Evolutionary conservation across 257 asterid species (phyloP).

Genomic region (Plantago major): DNA sequence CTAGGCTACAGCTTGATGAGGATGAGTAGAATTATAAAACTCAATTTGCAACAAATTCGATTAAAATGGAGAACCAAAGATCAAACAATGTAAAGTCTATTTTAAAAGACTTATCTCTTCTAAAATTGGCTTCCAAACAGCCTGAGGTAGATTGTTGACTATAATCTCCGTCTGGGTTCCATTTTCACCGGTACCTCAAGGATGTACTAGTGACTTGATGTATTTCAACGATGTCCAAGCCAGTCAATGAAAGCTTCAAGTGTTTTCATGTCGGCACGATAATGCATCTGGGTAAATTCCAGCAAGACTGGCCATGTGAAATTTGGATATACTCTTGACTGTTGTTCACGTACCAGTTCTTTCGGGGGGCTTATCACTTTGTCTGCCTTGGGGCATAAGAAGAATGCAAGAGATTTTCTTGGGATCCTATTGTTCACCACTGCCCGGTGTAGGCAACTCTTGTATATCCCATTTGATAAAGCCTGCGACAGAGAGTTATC

Average conservation of each 20-base stretch:
- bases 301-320: conserved; percentile 61
- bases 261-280: conserved; percentile 65
- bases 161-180: too few relatives aligned
- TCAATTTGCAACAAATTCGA: too few relatives aligned
- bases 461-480: conserved; percentile 73
- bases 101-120: too few relatives aligned
- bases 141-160: too few relatives aligned
- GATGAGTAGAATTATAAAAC: too few relatives aligned
- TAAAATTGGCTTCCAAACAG: too few relatives aligned
- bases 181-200: too few relatives aligned
- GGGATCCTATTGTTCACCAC: conserved; percentile 49
- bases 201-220: too few relatives aligned
- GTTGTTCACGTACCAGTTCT: conserved; percentile 28
- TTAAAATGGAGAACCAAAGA: too few relatives aligned
- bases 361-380: conserved; percentile 54
- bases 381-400: conserved; percentile 55
- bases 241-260: conserved; percentile 64
- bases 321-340: conserved; percentile 63
- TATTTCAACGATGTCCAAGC: conserved; percentile 22
- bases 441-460: conserved; percentile 77
- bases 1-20: too few relatives aligned
- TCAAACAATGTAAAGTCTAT: too few relatives aligned
- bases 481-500: conserved; percentile 38
- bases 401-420: conserved; percentile 67
- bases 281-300: conserved; percentile 70